Evolutionary conservation across 1,284 basidiomycete species (phyloP).

Genomic region (Puccinia triticina): DNA sequence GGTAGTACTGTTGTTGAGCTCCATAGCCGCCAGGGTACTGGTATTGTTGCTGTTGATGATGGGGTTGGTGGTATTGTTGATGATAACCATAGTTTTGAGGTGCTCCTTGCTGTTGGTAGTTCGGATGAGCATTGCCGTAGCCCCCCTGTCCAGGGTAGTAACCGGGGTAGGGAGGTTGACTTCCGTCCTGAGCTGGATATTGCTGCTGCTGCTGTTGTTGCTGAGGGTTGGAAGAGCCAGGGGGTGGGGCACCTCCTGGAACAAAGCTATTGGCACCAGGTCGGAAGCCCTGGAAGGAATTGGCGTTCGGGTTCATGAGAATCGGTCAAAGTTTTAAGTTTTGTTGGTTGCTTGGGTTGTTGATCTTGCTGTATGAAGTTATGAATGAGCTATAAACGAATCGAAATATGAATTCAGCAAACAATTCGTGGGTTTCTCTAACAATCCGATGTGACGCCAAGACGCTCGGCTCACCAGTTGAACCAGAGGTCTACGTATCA

Average conservation of each 20-base stretch:
- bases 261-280: conserved; percentile 43
- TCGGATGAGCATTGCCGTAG: conserved; percentile 20
- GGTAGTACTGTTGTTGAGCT: conserved; percentile 39
- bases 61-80: conserved; percentile 40
- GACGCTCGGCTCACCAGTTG: neutral
- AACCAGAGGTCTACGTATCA: neutral
- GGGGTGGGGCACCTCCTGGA: conserved; percentile 28
- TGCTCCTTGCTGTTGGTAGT: conserved; percentile 34
- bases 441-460: neutral
- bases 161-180: conserved; percentile 7
- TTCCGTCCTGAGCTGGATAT: conserved; percentile 16
- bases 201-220: conserved; percentile 25
- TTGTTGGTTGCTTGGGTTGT: neutral
- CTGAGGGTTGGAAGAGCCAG: neutral
- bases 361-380: neutral
- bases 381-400: neutral
- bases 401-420: neutral
- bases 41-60: conserved; percentile 40
- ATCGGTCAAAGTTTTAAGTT: neutral
- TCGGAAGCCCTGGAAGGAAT: conserved; percentile 48
- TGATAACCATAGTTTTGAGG: conserved; percentile 37
- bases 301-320: conserved; percentile 51
- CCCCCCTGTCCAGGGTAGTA: conserved; percentile 27
- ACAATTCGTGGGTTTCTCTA: neutral
- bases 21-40: conserved; percentile 29